Conservation (phyloP, 179 eudicot genomes). For the Vitellaria paradoxa region DNA sequence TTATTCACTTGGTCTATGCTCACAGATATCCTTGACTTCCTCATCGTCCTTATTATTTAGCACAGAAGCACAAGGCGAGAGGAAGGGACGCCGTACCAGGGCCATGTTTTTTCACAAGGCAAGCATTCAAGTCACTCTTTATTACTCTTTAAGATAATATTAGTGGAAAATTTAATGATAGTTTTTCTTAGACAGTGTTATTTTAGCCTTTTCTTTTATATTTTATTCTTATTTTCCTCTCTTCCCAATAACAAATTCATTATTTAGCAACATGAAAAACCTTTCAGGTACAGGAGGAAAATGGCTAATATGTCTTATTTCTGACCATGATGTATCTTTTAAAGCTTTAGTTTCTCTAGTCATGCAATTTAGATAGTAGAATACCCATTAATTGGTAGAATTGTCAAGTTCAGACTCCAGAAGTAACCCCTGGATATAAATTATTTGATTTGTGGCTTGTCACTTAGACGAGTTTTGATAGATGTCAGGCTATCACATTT, state of each 20-base stretch:
- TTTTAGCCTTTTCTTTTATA: neutral
- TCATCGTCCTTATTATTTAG: slow-evolving; percentile 49
- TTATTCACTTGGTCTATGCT: slow-evolving; percentile 53
- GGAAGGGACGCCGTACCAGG: slow-evolving; percentile 48
- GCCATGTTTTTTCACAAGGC: slow-evolving; percentile 70
- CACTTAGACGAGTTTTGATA: neutral
- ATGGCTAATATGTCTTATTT: neutral
- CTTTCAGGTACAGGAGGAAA: neutral
- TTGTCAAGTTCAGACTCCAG: too few relatives aligned
- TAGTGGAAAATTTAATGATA: neutral
- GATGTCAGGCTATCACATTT: neutral
- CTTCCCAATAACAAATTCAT: neutral
- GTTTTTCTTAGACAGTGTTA: neutral
- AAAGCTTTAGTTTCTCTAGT: neutral
- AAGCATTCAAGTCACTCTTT: slow-evolving; percentile 17
- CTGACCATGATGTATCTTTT: neutral
- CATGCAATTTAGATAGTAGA: neutral
- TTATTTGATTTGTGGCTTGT: neutral
- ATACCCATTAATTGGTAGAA: neutral
- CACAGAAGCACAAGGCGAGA: slow-evolving; percentile 60
- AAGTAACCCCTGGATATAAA: neutral
- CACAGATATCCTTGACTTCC: slow-evolving; percentile 49
- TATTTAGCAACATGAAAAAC: neutral
- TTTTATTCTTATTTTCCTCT: neutral
- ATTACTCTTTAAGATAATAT: neutral